Evolutionary conservation across 164 flowering plant species (phyloP).

Genomic region (Vitis rupestris): DNA sequence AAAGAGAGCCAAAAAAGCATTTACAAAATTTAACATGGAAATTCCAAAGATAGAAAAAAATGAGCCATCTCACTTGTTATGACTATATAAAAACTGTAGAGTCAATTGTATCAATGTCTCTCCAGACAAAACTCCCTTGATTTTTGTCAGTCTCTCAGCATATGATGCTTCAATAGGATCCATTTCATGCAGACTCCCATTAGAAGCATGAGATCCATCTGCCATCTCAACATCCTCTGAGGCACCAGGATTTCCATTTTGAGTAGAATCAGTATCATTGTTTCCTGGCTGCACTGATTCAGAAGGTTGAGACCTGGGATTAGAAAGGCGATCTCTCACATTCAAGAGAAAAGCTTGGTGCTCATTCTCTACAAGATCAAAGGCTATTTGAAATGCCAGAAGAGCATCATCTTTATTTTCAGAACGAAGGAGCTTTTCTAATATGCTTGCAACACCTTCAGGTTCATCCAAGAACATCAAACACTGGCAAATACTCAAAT

Average conservation of each 20-base stretch:
- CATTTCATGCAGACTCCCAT: slow-evolving; percentile 19
- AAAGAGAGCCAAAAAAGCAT: neutral
- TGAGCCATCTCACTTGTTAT: slow-evolving; percentile 61
- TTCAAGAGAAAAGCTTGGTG: slow-evolving; percentile 90
- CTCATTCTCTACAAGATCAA: slow-evolving; percentile 96
- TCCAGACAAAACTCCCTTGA: slow-evolving; percentile 81
- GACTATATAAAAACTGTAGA: slow-evolving; percentile 85
- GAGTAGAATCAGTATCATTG: slow-evolving; percentile 36
- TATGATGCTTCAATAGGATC: slow-evolving; percentile 57
- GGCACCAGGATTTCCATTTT: slow-evolving; percentile 35
- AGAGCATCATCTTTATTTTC: slow-evolving; percentile 79
- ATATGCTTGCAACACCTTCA: slow-evolving; percentile 65
- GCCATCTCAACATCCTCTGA: slow-evolving; percentile 66
- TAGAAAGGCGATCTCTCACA: slow-evolving; percentile 68
- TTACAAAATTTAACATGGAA: neutral
- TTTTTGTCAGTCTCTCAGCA: slow-evolving; percentile 66
- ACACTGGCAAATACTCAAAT: slow-evolving; percentile 82
- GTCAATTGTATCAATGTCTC: slow-evolving; percentile 87
- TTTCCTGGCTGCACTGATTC: slow-evolving; percentile 35
- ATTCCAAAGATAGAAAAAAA: neutral
- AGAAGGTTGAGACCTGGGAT: slow-evolving; percentile 37
- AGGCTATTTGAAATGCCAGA: slow-evolving; percentile 89
- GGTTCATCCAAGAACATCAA: slow-evolving; percentile 91
- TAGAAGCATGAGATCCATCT: slow-evolving; percentile 49
- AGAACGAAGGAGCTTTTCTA: slow-evolving; percentile 71